Percentiles rank a stretch among this genome's conserved stretches.
Evolutionary conservation across 176 grass and related monocot species (phyloP).

Genomic region (Phyllostachys edulis): DNA sequence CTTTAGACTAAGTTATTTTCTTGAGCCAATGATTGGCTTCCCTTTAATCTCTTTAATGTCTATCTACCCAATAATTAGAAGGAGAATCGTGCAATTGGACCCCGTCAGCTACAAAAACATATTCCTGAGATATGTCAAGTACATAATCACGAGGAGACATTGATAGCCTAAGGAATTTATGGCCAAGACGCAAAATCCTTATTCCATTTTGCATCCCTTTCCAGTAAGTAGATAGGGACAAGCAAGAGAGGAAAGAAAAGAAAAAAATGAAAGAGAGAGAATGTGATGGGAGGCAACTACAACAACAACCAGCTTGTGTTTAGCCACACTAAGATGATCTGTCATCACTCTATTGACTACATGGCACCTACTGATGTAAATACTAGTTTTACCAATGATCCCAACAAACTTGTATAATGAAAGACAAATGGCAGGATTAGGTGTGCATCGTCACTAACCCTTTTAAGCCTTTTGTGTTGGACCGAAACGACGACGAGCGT

Average conservation of each 20-base stretch:
- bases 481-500: no score
- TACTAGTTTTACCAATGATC: neutral
- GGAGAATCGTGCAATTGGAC: conserved; percentile 13
- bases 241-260: neutral
- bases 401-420: neutral
- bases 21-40: neutral
- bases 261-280: neutral
- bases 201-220: conserved; percentile 29
- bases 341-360: neutral
- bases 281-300: neutral
- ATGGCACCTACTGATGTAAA: neutral
- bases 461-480: neutral
- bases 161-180: conserved; percentile 21
- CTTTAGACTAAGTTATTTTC: neutral
- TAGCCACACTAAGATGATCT: neutral
- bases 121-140: conserved; percentile 1
- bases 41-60: neutral
- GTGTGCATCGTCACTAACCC: neutral
- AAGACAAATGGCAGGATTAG: neutral
- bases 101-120: conserved; percentile 18
- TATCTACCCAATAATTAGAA: conserved; percentile 1
- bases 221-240: neutral
- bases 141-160: conserved; percentile 33
- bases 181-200: conserved; percentile 7
- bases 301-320: neutral